Conservation (phyloP, 768 basidiomycete genomes). For the Calocera viscosa region DNA sequence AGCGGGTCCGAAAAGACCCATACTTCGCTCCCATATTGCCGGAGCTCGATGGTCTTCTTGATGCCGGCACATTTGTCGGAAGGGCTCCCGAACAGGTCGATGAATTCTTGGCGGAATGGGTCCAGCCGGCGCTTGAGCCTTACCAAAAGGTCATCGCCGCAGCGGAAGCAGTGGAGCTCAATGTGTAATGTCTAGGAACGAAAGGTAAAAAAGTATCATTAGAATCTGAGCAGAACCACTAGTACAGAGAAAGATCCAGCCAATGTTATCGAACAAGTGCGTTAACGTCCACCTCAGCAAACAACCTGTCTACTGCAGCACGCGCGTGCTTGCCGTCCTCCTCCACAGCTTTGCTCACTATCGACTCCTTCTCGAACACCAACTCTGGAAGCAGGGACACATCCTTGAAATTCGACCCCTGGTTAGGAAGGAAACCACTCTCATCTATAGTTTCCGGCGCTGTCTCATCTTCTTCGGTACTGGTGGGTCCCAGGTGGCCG, state of each 20-base stretch:
- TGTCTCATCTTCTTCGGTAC: neutral
- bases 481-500: neutral
- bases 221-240: neutral
- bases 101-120: slow-evolving; percentile 74
- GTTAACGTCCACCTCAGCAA: neutral
- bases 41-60: slow-evolving; percentile 64
- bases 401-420: too few relatives aligned
- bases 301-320: neutral
- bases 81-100: slow-evolving; percentile 93
- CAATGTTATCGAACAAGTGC: neutral
- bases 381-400: neutral
- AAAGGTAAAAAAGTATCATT: neutral
- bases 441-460: too few relatives aligned
- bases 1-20: slow-evolving; percentile 61
- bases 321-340: neutral
- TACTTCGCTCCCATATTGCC: slow-evolving; percentile 83
- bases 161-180: slow-evolving; percentile 30
- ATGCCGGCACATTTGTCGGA: slow-evolving; percentile 82
- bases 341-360: neutral
- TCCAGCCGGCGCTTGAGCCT: slow-evolving; percentile 56
- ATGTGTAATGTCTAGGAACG: slow-evolving; percentile 22
- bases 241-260: neutral
- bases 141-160: slow-evolving; percentile 28
- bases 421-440: too few relatives aligned
- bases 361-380: neutral